Base-by-base conservation (phyloP, 371 early-diverging fungal species). In the Mucor mucedo region DNA sequence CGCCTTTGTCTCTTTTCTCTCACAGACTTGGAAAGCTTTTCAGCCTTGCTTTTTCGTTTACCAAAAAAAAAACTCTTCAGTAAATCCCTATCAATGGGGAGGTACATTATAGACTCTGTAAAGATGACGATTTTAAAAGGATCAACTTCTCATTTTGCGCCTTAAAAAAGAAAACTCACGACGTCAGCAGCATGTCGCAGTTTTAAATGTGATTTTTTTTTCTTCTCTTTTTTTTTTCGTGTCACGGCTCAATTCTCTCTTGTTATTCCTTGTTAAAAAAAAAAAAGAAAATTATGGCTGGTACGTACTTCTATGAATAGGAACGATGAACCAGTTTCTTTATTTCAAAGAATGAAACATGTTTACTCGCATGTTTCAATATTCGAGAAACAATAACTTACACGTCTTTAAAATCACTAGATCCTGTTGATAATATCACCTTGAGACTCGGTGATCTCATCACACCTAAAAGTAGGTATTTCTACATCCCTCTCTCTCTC, bases 401-500 rank as follows among this genome's bases (percentile, higher is more conserved):
- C 8, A 6, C 35, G 4, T 35, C 35, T 35, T 1, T 35, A 35
- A 1, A 35, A 35, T 35, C 4, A 35, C 0, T 67, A 68, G 69
- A 68, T 63, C 60, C 69, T n/a, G 45, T 76, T 50, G 76, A 76
- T 28, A 64, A 42, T 14, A 59, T 76, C 29, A 69, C 76, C 21
- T 39, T 62, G 5, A 76, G 62, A 45, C 66, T 76, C 27, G 69
- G 73, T 59, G 73, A 70, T 69, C 71, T 76, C 33, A 63, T 59
- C 42, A 72, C 76, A 13, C 45, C 4, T 3, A 50, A 69, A 52
- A 60, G 72, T 72, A 72, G 69, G 72, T n/a, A 21, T 47, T 14
- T 44, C 32, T 14, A n/a, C 10, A 40, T 30, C 14, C 56, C 29
- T 14, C 35, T 55, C 48, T 28, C 41, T 42, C 21, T 21, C n/a